Conservation (phyloP, 257 asterid genomes). For the Solanum phureja region DNA sequence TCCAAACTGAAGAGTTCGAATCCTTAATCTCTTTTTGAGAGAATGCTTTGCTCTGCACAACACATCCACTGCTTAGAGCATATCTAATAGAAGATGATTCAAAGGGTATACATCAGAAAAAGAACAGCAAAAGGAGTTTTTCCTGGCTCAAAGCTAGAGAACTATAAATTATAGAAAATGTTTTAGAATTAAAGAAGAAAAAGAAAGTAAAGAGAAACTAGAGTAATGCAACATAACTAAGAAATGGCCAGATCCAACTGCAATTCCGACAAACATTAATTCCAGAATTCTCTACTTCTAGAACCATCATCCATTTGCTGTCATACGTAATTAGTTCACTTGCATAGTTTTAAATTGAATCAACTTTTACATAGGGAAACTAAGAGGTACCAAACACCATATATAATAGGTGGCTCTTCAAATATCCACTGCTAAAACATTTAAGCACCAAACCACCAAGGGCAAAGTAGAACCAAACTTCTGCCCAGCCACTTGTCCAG, state of each 20-base stretch:
- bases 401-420: background rate
- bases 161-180: background rate
- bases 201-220: background rate
- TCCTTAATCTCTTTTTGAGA: constrained; percentile 84
- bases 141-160: background rate
- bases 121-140: background rate
- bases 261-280: background rate
- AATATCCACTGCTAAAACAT: background rate
- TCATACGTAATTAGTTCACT: background rate
- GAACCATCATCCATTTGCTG: background rate
- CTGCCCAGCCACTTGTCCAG: background rate
- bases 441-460: background rate
- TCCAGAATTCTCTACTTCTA: background rate
- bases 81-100: background rate
- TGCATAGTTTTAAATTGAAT: background rate
- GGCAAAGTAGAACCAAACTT: background rate
- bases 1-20: constrained; percentile 71
- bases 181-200: background rate
- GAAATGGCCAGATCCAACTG: background rate
- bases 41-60: constrained; percentile 62
- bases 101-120: background rate
- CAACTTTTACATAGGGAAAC: background rate
- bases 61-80: background rate
- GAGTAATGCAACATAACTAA: background rate
- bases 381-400: background rate